Evolutionary conservation across 2,329 filamentous ascomycete genomes (phyloP), one percentile per base, ranked within the genome.

Genomic region (Tolypocladium pustulatum): DNA sequence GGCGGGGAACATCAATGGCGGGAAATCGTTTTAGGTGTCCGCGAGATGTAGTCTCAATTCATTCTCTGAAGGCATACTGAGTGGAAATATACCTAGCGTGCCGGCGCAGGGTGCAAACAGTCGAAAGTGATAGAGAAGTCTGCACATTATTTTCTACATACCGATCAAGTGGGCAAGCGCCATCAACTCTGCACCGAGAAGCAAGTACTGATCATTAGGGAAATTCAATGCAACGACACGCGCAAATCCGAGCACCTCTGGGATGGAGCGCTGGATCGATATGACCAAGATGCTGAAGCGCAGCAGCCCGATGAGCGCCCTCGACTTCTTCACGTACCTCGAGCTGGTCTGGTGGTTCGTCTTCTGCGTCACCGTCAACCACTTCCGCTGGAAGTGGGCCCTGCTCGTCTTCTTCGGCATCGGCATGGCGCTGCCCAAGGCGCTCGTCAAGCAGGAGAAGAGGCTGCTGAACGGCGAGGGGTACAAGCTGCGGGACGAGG

Each of bases 371-470:
- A 75, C 81, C 5, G 81, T 94, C 66, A 95, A 95, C 68, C 91
- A 90, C 0, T 95, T 95, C 72, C 77, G 90, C 10, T 95, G 90
- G 90, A 95, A 95, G 76, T 95, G 90, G 91, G 89, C 87, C 0
- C 69, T 86, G 0, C 95, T 95, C 68, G 89, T 95, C 20, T 86
- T 95, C 65, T 88, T 88, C 60, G 90, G 91, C 0, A 69, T 93
- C 34, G 89, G 88, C 0, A 78, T 81, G 51, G 77, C 76, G 25
- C 68, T 94, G 54, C 90, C 90, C 0, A 77, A 82, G 70, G 77
- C 74, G 15, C 76, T 94, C 32, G 85, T 93, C 0, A 75, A 81
- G 63, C 75, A 81, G 17, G 90, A 95, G 73, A 81, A 87, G 64
- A 75, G 69, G 60, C 62, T 89, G 9, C 74, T 85, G 56, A 81